Percentiles rank a stretch among this genome's conserved stretches.
phyloP scores from a whole-genome alignment of 768 basidiomycete species.

The Auricularia heimuer region DNA sequence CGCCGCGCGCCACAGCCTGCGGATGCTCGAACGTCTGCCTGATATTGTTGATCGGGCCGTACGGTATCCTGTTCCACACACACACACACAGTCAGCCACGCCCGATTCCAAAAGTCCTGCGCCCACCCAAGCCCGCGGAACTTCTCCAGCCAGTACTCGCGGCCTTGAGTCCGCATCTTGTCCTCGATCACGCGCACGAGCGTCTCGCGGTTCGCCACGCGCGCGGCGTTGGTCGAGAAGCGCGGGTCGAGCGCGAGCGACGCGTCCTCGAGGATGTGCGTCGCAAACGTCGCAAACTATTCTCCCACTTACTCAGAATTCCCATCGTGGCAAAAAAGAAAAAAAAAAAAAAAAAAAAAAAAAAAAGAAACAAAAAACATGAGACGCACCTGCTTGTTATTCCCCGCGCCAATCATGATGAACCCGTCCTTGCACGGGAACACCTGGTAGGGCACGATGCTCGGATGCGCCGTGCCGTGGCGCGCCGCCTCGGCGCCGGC shows the following conservation, averaged over 20 bases:
- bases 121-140: conserved; percentile 72
- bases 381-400: conserved; percentile 62
- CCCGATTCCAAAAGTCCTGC: not conserved
- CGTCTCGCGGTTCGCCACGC: conserved; percentile 67
- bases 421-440: conserved; percentile 82
- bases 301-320: not conserved
- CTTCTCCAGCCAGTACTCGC: conserved; percentile 64
- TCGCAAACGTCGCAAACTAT: conserved; percentile 62
- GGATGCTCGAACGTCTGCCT: conserved; percentile 84
- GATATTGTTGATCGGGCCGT: conserved; percentile 90
- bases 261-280: conserved; percentile 51
- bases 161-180: conserved; percentile 43
- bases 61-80: conserved; percentile 47
- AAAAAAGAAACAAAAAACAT: not conserved
- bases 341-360: too few relatives aligned
- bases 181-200: conserved; percentile 60
- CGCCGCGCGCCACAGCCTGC: conserved; percentile 65
- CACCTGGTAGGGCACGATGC: conserved; percentile 87
- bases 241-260: conserved; percentile 48
- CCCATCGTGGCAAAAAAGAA: too few relatives aligned
- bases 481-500: conserved; percentile 72
- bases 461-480: conserved; percentile 90
- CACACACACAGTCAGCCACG: not conserved
- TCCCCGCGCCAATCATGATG: conserved; percentile 90
- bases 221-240: conserved; percentile 63